phyloP scores from a whole-genome alignment of 1,284 basidiomycete species.

The Malassezia pachydermatis region DNA sequence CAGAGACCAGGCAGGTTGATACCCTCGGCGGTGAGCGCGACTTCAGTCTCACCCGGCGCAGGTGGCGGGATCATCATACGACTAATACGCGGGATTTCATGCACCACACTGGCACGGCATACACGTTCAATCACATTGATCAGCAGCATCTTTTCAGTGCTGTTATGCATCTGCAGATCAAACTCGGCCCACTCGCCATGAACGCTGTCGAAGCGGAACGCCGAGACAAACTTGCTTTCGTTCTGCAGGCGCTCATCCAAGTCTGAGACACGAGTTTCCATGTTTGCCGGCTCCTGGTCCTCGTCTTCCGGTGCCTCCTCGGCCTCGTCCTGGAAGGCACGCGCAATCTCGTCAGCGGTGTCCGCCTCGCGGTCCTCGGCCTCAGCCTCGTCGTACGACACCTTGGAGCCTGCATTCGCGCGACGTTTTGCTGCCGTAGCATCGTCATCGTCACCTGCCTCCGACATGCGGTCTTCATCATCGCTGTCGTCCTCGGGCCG shows the following conservation, averaged over 20 bases:
- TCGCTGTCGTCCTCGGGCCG: conserved; percentile 33
- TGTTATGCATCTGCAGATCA: conserved; percentile 33
- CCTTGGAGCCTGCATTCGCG: conserved; percentile 59
- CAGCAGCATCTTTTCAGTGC: conserved; percentile 44
- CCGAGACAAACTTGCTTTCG: conserved; percentile 53
- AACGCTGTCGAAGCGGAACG: conserved; percentile 62
- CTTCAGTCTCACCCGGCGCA: conserved; percentile 27
- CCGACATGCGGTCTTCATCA: conserved; percentile 24
- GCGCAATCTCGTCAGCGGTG: conserved; percentile 58
- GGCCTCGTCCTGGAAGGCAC: conserved; percentile 52
- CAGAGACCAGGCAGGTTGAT: conserved; percentile 79
- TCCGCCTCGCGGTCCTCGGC: conserved; percentile 39
- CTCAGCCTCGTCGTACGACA: conserved; percentile 57
- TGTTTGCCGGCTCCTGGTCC: conserved; percentile 26
- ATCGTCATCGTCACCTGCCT: conserved; percentile 59
- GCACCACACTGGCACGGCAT: conserved; percentile 40
- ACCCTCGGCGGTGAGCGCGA: conserved; percentile 41
- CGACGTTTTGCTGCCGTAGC: conserved; percentile 60
- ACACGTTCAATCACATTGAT: conserved; percentile 46
- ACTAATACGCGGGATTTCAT: conserved; percentile 42
- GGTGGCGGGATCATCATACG: conserved; percentile 39
- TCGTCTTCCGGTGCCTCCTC: conserved; percentile 19
- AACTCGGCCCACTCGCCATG: conserved; percentile 52
- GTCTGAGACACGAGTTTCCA: conserved; percentile 41
- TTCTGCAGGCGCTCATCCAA: conserved; percentile 53